Base-by-base conservation (phyloP, 176 grass and related monocot species). In the Metroxylon sagu region DNA sequence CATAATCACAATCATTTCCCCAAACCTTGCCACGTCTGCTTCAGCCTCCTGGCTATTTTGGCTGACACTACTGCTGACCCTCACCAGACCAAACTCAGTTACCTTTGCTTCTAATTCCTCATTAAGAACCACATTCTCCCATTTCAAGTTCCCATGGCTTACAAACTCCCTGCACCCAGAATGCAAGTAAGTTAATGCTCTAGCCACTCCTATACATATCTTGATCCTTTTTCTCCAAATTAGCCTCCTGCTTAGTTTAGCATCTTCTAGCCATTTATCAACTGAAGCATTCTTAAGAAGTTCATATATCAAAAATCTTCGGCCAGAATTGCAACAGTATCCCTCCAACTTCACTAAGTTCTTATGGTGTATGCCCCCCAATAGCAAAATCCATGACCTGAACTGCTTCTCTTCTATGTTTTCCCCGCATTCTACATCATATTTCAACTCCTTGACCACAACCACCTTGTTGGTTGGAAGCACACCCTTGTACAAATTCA, bases 361-460 rank as follows among this genome's bases (percentile, higher is more conserved):
- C 58, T 60, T 60, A n/a, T 60, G 58, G 58, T 60, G 58, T n/a
- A 60, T 60, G 26, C 28, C 25, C 18, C 58, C 58, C n/a, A 60
- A 60, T 30, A 35, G 16, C n/a, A 1, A 27, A 60, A 60, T 29
- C 58, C 58, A 60, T 19, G 58, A 39, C 58, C 58, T 60, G 28
- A 60, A 60, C 58, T 39, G 58, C 17, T 39, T 60, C 58, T 60
- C 58, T 16, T 5, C 58, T 60, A 60, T 29, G 26, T n/a, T 60
- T 35, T 39, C 58, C 58, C 58, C 58, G 14, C 26, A 17, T 18
- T 39, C 27, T 7, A 6, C 30, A 30, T n/a, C 58, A 39, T 29
- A 29, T 29, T 60, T 60, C 28, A 60, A 18, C 29, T 60, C 58
- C 29, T 31, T 18, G 14, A 60, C 26, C 16, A 19, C 58, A 60